phyloP scores from a whole-genome alignment of 1,284 basidiomycete species.

The Moniliophthora roreri region DNA sequence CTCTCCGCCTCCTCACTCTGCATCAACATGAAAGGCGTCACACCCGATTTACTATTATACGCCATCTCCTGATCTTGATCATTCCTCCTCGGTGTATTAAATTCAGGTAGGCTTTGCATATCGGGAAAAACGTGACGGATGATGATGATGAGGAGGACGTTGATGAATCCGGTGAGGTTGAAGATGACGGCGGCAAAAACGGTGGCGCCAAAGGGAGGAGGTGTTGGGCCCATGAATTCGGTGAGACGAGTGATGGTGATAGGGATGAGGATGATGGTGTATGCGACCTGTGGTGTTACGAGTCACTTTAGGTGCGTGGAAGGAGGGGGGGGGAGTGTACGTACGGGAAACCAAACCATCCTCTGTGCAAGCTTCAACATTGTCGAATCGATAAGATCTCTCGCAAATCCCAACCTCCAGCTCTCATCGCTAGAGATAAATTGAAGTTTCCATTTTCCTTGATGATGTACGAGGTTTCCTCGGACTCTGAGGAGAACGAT shows the following conservation, averaged over 20 bases:
- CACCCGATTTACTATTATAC: conserved; percentile 11
- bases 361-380: conserved; percentile 26
- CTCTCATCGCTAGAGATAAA: conserved; percentile 22
- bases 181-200: conserved; percentile 30
- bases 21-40: conserved; percentile 16
- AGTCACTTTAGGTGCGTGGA: not conserved
- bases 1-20: not conserved
- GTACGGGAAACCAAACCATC: conserved; percentile 30
- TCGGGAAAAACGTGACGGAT: conserved; percentile 19
- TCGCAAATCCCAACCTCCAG: conserved; percentile 26
- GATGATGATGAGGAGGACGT: conserved; percentile 18
- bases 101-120: conserved; percentile 15
- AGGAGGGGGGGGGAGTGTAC: not conserved
- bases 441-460: conserved; percentile 26
- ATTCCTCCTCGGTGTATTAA: conserved; percentile 18
- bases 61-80: conserved; percentile 10
- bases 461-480: conserved; percentile 27
- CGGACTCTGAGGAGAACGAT: conserved; percentile 33
- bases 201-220: conserved; percentile 32
- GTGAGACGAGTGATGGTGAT: conserved; percentile 32
- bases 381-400: conserved; percentile 26
- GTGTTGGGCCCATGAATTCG: conserved; percentile 29
- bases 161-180: conserved; percentile 31
- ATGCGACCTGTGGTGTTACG: conserved; percentile 27
- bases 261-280: conserved; percentile 32